Base-by-base conservation (phyloP, 2,329 filamentous ascomycete genomes). In the Pseudocercospora crystallina region DNA sequence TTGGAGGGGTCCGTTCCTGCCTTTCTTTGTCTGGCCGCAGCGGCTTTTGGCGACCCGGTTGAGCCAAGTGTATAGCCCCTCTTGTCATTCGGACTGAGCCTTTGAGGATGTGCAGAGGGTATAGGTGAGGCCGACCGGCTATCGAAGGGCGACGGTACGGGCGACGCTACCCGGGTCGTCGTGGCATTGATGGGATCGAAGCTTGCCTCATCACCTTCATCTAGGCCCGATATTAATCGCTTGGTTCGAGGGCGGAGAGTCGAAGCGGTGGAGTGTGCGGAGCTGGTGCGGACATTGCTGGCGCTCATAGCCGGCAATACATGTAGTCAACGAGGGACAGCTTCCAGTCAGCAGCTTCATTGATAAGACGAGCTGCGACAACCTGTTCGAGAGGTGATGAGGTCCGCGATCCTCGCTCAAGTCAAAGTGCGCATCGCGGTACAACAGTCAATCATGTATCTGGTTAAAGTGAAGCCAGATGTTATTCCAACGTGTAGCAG, bases 221-320 rank as follows among this genome's bases (percentile, higher is more conserved):
- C 73, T 17, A 77, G 59, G 14, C 68, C 70, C 10, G 76, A 77
- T 43, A 78, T 76, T 59, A 79, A 61, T 51, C 75, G 69, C 34
- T 72, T 68, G 33, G 69, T 71, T 35, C 76, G 69, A 17, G 76
- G 76, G 54, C 76, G 70, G 47, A 79, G 64, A 30, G 73, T 72
- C 48, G 71, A 69, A 20, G 66, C 57, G 61, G 70, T 71, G 44
- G 44, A 47, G 30, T 39, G 44, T 10, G 35, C 20, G 60, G 61
- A 62, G 57, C 51, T 61, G 46, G 58, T 57, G 37, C 54, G 58
- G 39, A 54, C 53, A 60, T 60, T 58, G 55, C 56, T 63, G 58
- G 56, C 49, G 56, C 53, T 59, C 61, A 64, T 65, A 56, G 57
- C 60, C 60, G 61, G 57, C 20, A 26, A 26, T 26, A 26, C 20